Conservation (phyloP, 2,329 filamentous ascomycete genomes). For the Mycosphaerella sp. region DNA sequence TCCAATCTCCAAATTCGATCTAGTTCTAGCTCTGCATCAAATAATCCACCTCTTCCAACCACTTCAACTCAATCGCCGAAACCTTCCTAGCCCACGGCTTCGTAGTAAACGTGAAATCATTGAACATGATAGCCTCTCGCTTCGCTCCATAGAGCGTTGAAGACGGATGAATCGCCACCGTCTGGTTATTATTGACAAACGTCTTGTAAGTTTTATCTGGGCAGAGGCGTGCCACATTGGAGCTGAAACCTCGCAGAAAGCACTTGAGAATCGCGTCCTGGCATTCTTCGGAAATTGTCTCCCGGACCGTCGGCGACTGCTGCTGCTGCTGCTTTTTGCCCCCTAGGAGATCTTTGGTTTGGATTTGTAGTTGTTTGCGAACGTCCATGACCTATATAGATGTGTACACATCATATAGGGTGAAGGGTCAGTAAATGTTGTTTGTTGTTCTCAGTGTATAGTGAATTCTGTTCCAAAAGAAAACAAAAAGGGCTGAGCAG, state of each 20-base stretch:
- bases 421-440: background rate
- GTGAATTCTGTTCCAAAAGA: no score
- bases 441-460: background rate
- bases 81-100: conserved; percentile 57
- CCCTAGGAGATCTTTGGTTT: conserved; percentile 47
- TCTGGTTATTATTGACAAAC: conserved; percentile 51
- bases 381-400: conserved; percentile 49
- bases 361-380: conserved; percentile 54
- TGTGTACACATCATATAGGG: background rate
- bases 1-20: no score
- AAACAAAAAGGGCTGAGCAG: no score
- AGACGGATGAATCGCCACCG: conserved; percentile 56
- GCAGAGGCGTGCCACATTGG: conserved; percentile 53
- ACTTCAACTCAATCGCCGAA: conserved; percentile 56
- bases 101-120: conserved; percentile 60
- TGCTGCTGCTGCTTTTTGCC: background rate
- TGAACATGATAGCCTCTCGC: conserved; percentile 58
- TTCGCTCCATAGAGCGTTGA: conserved; percentile 53
- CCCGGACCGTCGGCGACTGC: conserved; percentile 13
- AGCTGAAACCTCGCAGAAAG: conserved; percentile 53
- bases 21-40: background rate
- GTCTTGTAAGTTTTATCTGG: conserved; percentile 39
- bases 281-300: conserved; percentile 35
- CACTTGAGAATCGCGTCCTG: conserved; percentile 50
- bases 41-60: conserved; percentile 48